phyloP scores from a whole-genome alignment of 768 basidiomycete genomes.

The Amanita rimosa region DNA sequence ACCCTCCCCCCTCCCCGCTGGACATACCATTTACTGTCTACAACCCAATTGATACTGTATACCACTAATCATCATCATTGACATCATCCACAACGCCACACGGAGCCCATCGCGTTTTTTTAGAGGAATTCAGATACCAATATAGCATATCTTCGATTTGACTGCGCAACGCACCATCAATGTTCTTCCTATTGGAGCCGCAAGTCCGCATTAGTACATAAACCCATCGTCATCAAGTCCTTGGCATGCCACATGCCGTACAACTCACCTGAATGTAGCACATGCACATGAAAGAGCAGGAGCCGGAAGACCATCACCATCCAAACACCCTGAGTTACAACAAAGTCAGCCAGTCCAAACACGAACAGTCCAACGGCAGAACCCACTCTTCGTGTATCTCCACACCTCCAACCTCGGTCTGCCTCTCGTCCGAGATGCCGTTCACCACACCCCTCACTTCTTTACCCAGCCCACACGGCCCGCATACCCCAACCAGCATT shows the following conservation, averaged over 20 bases:
- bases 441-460: slow-evolving; percentile 9
- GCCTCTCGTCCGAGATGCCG: slow-evolving; percentile 21
- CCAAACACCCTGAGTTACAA: neutral
- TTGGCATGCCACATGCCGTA: too few species aligned
- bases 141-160: neutral
- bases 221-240: too few species aligned
- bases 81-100: neutral
- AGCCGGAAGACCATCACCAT: neutral
- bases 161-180: too few species aligned
- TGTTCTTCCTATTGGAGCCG: too few species aligned
- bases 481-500: slow-evolving; percentile 1
- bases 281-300: too few species aligned
- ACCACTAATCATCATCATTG: neutral
- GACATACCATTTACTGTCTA: neutral
- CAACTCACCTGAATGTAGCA: too few species aligned
- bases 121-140: neutral
- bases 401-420: slow-evolving; percentile 28
- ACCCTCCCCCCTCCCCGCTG: too few species aligned
- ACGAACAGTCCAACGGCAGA: neutral
- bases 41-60: neutral
- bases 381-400: slow-evolving; percentile 25
- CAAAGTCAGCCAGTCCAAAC: neutral
- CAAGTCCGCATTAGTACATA: too few species aligned
- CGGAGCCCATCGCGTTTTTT: neutral
- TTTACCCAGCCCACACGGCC: neutral